Conservation (phyloP, 192 early-diverging fungal species). For the Backusella liffmaniae region DNA sequence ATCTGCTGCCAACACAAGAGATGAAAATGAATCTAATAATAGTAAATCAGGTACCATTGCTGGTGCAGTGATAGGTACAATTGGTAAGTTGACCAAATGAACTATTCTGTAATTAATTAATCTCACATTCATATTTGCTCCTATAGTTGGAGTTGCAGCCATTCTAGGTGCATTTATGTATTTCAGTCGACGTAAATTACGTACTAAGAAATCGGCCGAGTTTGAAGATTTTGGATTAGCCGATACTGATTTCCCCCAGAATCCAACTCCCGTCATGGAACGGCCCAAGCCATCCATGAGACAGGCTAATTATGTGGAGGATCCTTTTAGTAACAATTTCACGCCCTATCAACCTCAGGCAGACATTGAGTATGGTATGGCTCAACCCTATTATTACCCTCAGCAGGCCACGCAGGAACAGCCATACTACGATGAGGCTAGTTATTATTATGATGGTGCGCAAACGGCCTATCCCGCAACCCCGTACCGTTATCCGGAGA, state of each 20-base stretch:
- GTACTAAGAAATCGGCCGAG: constrained; percentile 14
- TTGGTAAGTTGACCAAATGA: constrained; percentile 13
- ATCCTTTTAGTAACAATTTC: not conserved
- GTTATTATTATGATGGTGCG: constrained; percentile 26
- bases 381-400: constrained; percentile 2
- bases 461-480: not conserved
- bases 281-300: not conserved
- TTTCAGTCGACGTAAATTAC: constrained; percentile 28
- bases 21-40: not conserved
- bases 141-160: constrained; percentile 33
- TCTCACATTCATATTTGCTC: not conserved
- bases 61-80: constrained; percentile 16
- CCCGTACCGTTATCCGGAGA: not conserved
- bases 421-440: constrained; percentile 23
- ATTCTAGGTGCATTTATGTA: constrained; percentile 30
- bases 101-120: not conserved
- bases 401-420: constrained; percentile 13
- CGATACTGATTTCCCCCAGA: constrained; percentile 30
- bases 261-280: constrained; percentile 2
- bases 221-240: constrained; percentile 39
- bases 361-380: not conserved
- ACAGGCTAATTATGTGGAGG: not conserved
- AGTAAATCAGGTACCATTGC: constrained; percentile 19
- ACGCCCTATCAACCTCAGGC: constrained; percentile 15
- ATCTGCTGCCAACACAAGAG: not conserved